A percentile compares a stretch with the other conserved stretches of the same genome.
These are phyloP conservation scores for Alternaria burnsii DNA, from an alignment of 2,329 filamentous ascomycete species.

Conservation along the genomic window DNA sequence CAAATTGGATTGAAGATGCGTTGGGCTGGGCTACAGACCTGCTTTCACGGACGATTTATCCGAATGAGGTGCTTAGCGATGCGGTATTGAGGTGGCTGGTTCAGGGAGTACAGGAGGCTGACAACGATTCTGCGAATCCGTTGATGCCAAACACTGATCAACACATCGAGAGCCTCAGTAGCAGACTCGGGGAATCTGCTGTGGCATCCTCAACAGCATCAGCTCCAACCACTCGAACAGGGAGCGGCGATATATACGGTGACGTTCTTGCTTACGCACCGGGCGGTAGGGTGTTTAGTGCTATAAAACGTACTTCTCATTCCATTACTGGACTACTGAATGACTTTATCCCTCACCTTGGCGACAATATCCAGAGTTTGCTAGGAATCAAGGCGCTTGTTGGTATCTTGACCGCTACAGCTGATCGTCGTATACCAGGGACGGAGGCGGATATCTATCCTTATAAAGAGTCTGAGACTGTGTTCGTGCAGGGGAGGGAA, in stretches of 20 bases:
- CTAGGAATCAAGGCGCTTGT: slow-evolving; percentile 42
- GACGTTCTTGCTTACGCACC: slow-evolving; percentile 41
- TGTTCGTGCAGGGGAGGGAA: slow-evolving; percentile 14
- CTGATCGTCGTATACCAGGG: slow-evolving; percentile 45
- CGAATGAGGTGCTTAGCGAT: slow-evolving; percentile 46
- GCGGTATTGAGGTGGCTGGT: slow-evolving; percentile 44
- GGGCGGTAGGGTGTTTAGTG: slow-evolving; percentile 31
- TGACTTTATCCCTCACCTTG: slow-evolving; percentile 33
- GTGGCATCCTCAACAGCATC: neutral
- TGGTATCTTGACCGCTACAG: slow-evolving; percentile 39
- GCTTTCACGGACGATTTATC: slow-evolving; percentile 40
- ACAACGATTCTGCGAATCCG: slow-evolving; percentile 9
- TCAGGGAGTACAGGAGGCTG: slow-evolving; percentile 31
- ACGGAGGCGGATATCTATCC: slow-evolving; percentile 35
- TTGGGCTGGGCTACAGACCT: slow-evolving; percentile 39
- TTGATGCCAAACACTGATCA: slow-evolving; percentile 30
- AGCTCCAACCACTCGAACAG: slow-evolving; percentile 17
- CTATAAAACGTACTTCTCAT: slow-evolving; percentile 25
- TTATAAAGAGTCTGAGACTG: slow-evolving; percentile 28
- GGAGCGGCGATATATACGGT: slow-evolving; percentile 48
- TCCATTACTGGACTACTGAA: slow-evolving; percentile 28
- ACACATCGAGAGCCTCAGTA: slow-evolving; percentile 23
- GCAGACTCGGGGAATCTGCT: slow-evolving; percentile 20
- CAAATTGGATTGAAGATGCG: slow-evolving; percentile 37
- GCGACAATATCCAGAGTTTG: slow-evolving; percentile 37